These are phyloP conservation scores for Boletus insuetus DNA, from an alignment of 768 basidiomycete genomes.

Conservation along the genomic window DNA sequence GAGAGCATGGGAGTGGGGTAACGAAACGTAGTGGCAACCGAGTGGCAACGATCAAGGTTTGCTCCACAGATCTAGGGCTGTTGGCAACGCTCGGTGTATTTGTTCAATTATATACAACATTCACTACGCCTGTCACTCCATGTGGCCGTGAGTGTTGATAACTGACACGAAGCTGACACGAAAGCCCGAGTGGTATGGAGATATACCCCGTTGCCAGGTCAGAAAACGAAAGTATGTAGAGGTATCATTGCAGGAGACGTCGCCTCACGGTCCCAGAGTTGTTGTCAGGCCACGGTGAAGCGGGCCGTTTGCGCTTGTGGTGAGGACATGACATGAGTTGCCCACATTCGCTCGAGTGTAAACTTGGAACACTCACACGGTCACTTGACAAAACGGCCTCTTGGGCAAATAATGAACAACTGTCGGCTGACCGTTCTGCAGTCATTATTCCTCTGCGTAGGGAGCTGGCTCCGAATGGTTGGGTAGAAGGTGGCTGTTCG, in stretches of 20 bases:
- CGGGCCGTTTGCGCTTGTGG: constrained; percentile 13
- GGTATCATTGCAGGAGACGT: constrained; percentile 9
- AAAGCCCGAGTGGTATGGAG: no score
- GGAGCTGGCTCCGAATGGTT: constrained; percentile 41
- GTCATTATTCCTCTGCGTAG: constrained; percentile 18
- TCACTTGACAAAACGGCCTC: neutral
- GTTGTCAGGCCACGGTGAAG: constrained; percentile 4
- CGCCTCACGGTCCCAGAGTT: constrained; percentile 10
- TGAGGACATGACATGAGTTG: neutral
- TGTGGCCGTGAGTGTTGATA: no score
- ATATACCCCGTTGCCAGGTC: no score
- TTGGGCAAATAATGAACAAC: constrained; percentile 21
- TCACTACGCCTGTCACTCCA: no score
- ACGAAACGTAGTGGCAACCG: no score
- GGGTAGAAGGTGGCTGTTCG: constrained; percentile 31
- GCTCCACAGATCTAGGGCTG: constrained; percentile 1
- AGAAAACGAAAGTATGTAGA: no score
- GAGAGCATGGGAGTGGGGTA: constrained; percentile 3
- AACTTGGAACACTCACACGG: constrained; percentile 9
- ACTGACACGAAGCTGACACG: no score
- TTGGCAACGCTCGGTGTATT: neutral
- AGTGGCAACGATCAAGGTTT: neutral
- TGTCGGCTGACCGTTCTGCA: neutral
- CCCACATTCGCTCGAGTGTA: neutral
- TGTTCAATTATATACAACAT: no score